phyloP scores from a whole-genome alignment of 176 grass and related monocot genomes.

The Canna indica region DNA sequence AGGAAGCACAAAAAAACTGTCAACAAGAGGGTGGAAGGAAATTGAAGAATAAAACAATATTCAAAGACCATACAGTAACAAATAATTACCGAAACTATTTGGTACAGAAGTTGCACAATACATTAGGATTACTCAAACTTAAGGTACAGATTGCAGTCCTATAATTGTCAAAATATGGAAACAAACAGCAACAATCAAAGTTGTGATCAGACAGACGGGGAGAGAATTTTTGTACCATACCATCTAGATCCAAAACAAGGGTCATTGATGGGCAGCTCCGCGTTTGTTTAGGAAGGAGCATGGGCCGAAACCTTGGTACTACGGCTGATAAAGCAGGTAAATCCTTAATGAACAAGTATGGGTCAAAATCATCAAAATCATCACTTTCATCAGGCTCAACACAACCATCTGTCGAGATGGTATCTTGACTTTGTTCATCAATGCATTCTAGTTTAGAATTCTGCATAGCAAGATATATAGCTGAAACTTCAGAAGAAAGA shows the following conservation, averaged over 20 bases:
- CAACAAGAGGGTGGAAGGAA: neutral
- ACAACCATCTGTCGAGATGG: slow-evolving; percentile 52
- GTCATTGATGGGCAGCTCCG: slow-evolving; percentile 81
- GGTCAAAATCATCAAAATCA: slow-evolving; percentile 75
- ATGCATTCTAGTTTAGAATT: slow-evolving; percentile 65
- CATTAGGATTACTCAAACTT: neutral
- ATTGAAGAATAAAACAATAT: neutral
- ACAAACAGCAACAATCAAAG: neutral
- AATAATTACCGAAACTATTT: too few species aligned
- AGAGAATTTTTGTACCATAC: slow-evolving; percentile 34
- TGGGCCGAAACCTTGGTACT: slow-evolving; percentile 77
- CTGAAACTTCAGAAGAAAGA: slow-evolving; percentile 78
- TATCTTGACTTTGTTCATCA: slow-evolving; percentile 75
- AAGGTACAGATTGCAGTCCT: too few species aligned
- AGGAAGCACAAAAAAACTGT: slow-evolving; percentile 4
- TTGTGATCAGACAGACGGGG: too few species aligned
- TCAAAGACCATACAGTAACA: neutral
- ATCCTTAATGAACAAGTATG: slow-evolving; percentile 77
- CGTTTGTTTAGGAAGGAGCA: slow-evolving; percentile 87
- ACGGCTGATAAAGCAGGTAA: slow-evolving; percentile 78
- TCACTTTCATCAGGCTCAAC: slow-evolving; percentile 53
- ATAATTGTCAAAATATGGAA: neutral
- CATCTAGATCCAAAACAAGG: slow-evolving; percentile 91
- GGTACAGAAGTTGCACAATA: neutral
- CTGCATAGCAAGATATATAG: slow-evolving; percentile 89